Percentiles rank a stretch among this genome's conserved stretches.
Conservation (phyloP, 2,329 filamentous ascomycete species). For the Chaetomiaceae sp. region DNA sequence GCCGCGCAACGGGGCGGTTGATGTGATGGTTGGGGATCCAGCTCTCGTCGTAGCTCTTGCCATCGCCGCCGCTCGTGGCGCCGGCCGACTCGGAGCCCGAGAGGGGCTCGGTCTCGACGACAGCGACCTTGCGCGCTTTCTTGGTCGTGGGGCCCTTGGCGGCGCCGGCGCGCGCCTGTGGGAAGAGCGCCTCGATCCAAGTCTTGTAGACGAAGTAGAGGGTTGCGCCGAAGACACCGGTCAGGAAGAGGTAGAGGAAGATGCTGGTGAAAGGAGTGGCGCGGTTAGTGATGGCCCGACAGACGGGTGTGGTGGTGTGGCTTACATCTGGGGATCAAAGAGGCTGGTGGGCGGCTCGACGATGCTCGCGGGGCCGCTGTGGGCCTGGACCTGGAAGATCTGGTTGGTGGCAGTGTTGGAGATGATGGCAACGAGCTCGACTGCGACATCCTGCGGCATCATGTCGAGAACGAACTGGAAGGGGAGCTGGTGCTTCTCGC, state of each 20-base stretch:
- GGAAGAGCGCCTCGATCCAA: constrained; percentile 94
- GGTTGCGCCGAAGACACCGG: constrained; percentile 70
- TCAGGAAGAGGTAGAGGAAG: constrained; percentile 94
- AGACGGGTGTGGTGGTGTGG: constrained; percentile 41
- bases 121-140: constrained; percentile 60
- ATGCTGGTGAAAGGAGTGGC: constrained; percentile 54
- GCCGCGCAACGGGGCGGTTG: constrained; percentile 72
- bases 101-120: constrained; percentile 52
- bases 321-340: constrained; percentile 93
- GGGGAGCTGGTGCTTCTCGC: constrained; percentile 69
- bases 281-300: background rate
- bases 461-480: constrained; percentile 88
- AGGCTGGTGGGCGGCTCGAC: constrained; percentile 89
- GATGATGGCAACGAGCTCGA: constrained; percentile 74
- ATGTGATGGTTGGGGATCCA: constrained; percentile 92
- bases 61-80: constrained; percentile 59
- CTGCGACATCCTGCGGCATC: constrained; percentile 81
- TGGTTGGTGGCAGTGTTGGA: constrained; percentile 56
- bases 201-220: constrained; percentile 98
- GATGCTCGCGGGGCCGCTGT: constrained; percentile 77
- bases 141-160: constrained; percentile 55
- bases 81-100: constrained; percentile 68
- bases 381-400: constrained; percentile 73
- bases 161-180: constrained; percentile 52
- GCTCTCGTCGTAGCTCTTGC: constrained; percentile 77